Evolutionary conservation across 1,284 basidiomycete species (phyloP).

Genomic region (Fomitopsis pinicola): DNA sequence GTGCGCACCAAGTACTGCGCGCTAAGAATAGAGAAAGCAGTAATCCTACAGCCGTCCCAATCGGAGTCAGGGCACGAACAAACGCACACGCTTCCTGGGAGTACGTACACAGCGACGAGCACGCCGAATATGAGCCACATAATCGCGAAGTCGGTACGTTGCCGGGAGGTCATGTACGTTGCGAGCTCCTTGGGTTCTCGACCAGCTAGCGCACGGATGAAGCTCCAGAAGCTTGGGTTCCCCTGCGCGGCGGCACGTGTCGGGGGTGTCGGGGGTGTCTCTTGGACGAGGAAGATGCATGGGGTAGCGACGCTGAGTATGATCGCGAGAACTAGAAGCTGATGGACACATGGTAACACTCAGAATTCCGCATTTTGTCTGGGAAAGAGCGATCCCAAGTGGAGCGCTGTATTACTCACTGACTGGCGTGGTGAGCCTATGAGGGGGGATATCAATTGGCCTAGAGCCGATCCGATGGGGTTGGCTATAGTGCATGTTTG

Average conservation of each 20-base stretch:
- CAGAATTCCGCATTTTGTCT: neutral
- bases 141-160: slow-evolving; percentile 64
- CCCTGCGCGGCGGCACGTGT: slow-evolving; percentile 56
- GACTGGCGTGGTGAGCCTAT: slow-evolving; percentile 51
- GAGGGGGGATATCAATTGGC: slow-evolving; percentile 67
- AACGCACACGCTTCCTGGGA: neutral
- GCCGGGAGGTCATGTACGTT: slow-evolving; percentile 50
- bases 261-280: slow-evolving; percentile 1
- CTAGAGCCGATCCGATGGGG: slow-evolving; percentile 45
- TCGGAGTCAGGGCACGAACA: no score
- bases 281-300: slow-evolving; percentile 48
- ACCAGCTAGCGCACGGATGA: slow-evolving; percentile 51
- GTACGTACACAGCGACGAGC: slow-evolving; percentile 54
- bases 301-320: slow-evolving; percentile 60
- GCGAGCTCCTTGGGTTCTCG: slow-evolving; percentile 31
- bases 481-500: slow-evolving; percentile 24
- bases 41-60: slow-evolving; percentile 21
- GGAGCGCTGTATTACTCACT: slow-evolving; percentile 20
- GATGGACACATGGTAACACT: neutral
- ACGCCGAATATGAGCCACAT: slow-evolving; percentile 54
- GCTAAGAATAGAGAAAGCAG: slow-evolving; percentile 54
- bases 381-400: neutral
- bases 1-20: slow-evolving; percentile 56
- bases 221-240: slow-evolving; percentile 44
- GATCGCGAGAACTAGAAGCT: slow-evolving; percentile 71